Evolutionary conservation across 345 rosid species (phyloP).

Genomic region (Rhodamnia rubescens): DNA sequence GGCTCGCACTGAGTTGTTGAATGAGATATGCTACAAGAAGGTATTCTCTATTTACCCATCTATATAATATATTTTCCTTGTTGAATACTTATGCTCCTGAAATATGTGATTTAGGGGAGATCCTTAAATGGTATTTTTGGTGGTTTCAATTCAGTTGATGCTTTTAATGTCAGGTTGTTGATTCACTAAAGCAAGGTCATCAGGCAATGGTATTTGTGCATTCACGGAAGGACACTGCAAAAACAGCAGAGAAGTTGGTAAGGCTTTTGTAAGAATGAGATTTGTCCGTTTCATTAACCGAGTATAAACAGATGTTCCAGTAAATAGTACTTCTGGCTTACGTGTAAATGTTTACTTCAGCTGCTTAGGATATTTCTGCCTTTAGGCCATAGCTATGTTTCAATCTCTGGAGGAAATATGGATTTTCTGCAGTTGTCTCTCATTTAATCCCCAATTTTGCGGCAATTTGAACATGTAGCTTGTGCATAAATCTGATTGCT

Average conservation of each 20-base stretch:
- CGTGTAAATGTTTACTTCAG: background rate
- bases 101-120: background rate
- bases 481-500: background rate
- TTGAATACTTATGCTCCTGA: background rate
- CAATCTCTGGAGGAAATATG: background rate
- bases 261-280: background rate
- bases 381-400: background rate
- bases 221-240: conserved; percentile 92
- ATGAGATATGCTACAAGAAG: conserved; percentile 95
- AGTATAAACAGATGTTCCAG: background rate
- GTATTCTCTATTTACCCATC: conserved; percentile 10
- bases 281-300: background rate
- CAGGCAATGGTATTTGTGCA: conserved; percentile 98
- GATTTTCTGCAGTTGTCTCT: background rate
- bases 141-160: conserved; percentile 6
- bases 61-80: background rate
- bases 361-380: background rate
- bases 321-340: background rate
- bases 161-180: conserved; percentile 46
- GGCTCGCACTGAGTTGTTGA: conserved; percentile 69
- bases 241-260: conserved; percentile 94
- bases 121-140: background rate
- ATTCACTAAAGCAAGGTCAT: conserved; percentile 84
- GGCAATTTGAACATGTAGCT: background rate
- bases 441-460: background rate